Conservation (phyloP, 2,329 filamentous ascomycete genomes). For the Aureobasidium melanogenum region DNA sequence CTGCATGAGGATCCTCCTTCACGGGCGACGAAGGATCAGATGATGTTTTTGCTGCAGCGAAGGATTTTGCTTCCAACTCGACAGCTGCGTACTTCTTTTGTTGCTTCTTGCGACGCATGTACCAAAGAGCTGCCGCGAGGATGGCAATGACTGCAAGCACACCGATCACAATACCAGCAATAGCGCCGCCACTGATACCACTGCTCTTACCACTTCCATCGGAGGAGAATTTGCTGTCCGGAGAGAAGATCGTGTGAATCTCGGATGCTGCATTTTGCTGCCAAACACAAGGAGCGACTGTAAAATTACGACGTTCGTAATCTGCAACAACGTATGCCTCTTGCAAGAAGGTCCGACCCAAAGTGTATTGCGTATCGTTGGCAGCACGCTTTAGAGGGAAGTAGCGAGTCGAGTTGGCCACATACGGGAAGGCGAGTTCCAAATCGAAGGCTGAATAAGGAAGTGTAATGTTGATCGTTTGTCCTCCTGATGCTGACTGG, state of each 20-base stretch:
- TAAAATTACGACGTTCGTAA: slow-evolving; percentile 29
- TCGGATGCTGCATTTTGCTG: slow-evolving; percentile 19
- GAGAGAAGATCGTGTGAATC: slow-evolving; percentile 24
- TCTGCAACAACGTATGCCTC: slow-evolving; percentile 31
- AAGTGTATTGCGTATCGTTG: slow-evolving; percentile 27
- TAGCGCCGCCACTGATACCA: slow-evolving; percentile 23
- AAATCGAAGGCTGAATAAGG: slow-evolving; percentile 30
- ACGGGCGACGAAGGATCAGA: slow-evolving; percentile 9
- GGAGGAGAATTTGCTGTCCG: slow-evolving; percentile 14
- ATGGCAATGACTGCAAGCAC: slow-evolving; percentile 22
- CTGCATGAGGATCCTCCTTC: slow-evolving; percentile 16
- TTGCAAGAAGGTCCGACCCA: slow-evolving; percentile 30
- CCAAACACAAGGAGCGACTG: slow-evolving; percentile 28
- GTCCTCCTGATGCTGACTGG: slow-evolving; percentile 15
- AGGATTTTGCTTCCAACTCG: slow-evolving; percentile 24
- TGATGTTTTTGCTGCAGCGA: slow-evolving; percentile 13
- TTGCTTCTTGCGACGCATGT: slow-evolving; percentile 18
- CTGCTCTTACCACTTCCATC: slow-evolving; percentile 9
- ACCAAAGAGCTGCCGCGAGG: slow-evolving; percentile 20
- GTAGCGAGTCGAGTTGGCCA: slow-evolving; percentile 22
- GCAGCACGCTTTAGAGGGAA: slow-evolving; percentile 27
- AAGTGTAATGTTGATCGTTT: slow-evolving; percentile 26
- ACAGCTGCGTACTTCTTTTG: slow-evolving; percentile 19
- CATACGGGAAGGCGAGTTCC: slow-evolving; percentile 21
- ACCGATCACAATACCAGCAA: slow-evolving; percentile 27